These are phyloP conservation scores for Hypsizygus ulmarius DNA, from an alignment of 1,284 basidiomycete species.

Conservation along the genomic window DNA sequence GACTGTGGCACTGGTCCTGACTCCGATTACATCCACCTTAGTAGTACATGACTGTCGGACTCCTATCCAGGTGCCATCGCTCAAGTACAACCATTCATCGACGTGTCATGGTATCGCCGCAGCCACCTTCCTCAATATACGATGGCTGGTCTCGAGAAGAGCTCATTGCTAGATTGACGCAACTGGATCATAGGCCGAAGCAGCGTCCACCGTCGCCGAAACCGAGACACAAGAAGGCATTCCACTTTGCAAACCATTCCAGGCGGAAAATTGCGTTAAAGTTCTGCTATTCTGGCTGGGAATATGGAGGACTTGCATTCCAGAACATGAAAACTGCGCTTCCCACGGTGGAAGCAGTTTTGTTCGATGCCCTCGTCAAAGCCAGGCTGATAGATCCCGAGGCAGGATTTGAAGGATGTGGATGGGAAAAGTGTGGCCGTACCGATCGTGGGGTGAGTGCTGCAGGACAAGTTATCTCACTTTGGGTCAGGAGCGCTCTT, in stretches of 20 bases:
- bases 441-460: constrained; percentile 96
- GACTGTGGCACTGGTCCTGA: background rate
- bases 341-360: constrained; percentile 88
- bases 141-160: constrained; percentile 64
- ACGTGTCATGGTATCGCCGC: constrained; percentile 15
- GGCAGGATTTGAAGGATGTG: constrained; percentile 80
- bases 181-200: constrained; percentile 42
- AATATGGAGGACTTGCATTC: constrained; percentile 88
- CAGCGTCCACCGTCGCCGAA: constrained; percentile 19
- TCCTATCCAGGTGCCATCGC: constrained; percentile 13
- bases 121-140: constrained; percentile 32
- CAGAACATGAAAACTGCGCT: constrained; percentile 69
- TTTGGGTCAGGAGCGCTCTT: constrained; percentile 80
- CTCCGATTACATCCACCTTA: background rate
- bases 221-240: constrained; percentile 28
- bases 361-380: constrained; percentile 81
- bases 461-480: constrained; percentile 89
- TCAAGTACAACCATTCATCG: constrained; percentile 7
- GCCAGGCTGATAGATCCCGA: constrained; percentile 73
- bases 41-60: constrained; percentile 13
- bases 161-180: constrained; percentile 58
- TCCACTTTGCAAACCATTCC: constrained; percentile 69
- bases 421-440: constrained; percentile 88
- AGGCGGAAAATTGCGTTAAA: constrained; percentile 89
- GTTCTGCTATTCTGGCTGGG: constrained; percentile 90